Evolutionary conservation across 2,329 filamentous ascomycete species (phyloP).

Genomic region (Gaeumannomyces tritici): DNA sequence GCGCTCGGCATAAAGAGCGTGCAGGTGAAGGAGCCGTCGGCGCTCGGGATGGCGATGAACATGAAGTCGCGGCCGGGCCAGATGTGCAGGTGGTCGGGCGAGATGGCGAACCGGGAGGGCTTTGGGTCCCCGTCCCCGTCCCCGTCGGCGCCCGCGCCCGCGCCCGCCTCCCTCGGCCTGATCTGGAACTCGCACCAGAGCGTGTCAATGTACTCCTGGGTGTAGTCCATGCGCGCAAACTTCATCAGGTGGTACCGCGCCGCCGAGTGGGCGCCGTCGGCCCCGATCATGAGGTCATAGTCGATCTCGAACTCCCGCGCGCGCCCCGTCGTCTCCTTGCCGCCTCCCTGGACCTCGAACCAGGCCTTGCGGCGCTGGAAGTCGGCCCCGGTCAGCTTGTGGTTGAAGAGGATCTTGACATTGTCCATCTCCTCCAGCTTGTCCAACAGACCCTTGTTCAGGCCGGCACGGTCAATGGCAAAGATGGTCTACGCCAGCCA

Average conservation of each 20-base stretch:
- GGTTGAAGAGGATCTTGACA: conserved; percentile 84
- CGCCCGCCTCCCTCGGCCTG: conserved; percentile 31
- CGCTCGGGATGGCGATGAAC: conserved; percentile 92
- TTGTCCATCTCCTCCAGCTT: conserved; percentile 77
- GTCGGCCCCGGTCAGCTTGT: conserved; percentile 86
- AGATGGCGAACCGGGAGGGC: conserved; percentile 60
- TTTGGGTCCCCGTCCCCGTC: conserved; percentile 20
- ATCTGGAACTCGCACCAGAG: conserved; percentile 96
- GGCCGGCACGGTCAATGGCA: conserved; percentile 71
- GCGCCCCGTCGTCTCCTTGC: conserved; percentile 26
- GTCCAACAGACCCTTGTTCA: conserved; percentile 80
- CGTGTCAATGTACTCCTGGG: conserved; percentile 91
- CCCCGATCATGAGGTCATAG: conserved; percentile 92
- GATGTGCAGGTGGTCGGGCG: conserved; percentile 90
- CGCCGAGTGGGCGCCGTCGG: conserved; percentile 89
- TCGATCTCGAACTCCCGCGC: conserved; percentile 65
- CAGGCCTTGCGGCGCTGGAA: conserved; percentile 72
- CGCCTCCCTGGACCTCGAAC: conserved; percentile 57
- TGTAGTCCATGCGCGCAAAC: conserved; percentile 78
- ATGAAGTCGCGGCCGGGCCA: conserved; percentile 93
- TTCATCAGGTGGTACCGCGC: conserved; percentile 95
- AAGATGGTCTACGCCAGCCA: conserved; percentile 58
- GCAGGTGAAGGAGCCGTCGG: conserved; percentile 86
- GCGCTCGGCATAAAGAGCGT: conserved; percentile 78
- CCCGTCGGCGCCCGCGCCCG: too few species aligned